phyloP scores from a whole-genome alignment of 2,329 filamentous ascomycete species.

The Orbilia blumenaviensis region DNA sequence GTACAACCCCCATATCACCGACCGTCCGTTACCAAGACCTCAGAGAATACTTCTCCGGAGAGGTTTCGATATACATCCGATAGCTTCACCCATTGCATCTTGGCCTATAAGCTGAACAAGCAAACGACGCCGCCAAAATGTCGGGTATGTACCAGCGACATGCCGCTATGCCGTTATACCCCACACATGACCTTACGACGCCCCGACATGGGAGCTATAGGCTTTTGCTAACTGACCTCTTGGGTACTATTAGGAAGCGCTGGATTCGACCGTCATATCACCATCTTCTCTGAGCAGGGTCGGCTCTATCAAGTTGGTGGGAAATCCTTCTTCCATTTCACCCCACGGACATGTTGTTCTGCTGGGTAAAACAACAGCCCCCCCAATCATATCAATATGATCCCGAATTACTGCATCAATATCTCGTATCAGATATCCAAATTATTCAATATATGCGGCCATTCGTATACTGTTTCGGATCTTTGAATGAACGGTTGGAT shows the following conservation, averaged over 20 bases:
- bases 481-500: background rate
- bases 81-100: slow-evolving; percentile 7
- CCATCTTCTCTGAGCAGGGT: slow-evolving; percentile 99
- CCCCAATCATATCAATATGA: slow-evolving; percentile 7
- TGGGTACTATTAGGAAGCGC: slow-evolving; percentile 71
- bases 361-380: background rate
- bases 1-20: slow-evolving; percentile 1
- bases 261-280: slow-evolving; percentile 98
- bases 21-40: slow-evolving; percentile 11
- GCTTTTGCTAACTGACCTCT: slow-evolving; percentile 23
- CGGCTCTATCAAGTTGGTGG: slow-evolving; percentile 99
- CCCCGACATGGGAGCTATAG: background rate
- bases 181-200: slow-evolving; percentile 2
- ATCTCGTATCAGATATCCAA: slow-evolving; percentile 28
- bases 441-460: background rate
- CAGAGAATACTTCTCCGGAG: background rate
- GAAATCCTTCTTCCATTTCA: slow-evolving; percentile 61
- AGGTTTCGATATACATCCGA: slow-evolving; percentile 13
- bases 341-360: slow-evolving; percentile 2
- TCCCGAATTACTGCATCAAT: slow-evolving; percentile 34
- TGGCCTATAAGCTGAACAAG: slow-evolving; percentile 16
- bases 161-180: slow-evolving; percentile 5
- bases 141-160: slow-evolving; percentile 42
- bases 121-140: slow-evolving; percentile 36
- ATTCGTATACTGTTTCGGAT: slow-evolving; percentile 30